Evolutionary conservation across 208 protist species (phyloP), one percentile per base, ranked within the genome.

Genomic region (Wallacemonas collosoma): DNA sequence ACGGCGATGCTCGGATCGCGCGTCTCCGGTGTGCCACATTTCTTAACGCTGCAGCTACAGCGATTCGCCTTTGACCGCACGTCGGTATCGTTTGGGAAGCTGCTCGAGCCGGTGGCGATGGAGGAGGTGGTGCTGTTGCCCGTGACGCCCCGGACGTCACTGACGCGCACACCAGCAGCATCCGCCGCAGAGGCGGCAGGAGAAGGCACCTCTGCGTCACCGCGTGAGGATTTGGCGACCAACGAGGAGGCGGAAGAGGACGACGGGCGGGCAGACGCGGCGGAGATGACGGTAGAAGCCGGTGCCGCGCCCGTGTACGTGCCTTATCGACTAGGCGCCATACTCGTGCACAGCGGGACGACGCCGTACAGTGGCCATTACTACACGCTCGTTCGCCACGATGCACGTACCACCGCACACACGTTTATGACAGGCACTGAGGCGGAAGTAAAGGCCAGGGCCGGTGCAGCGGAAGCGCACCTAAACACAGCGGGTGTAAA

Each of bases 271-370:
- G 44, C 41, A 50, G 8, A 63, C 12, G 43, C 64, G 11, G 47
- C 5, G 26, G 38, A 53, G 26, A 26, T 26, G 26, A 26, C 0
- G 26, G 26, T 26, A 26, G 26, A 26, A 26, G 26, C 26, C 8
- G 44, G 41, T n/a, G 53, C 50, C 3, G 15, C 51, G 63, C 70
- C 73, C 11, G 55, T 43, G 35, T 75, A 68, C 44, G 73, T 89
- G n/a, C 72, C 68, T 3, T 94, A 90, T 53, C 72, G 78, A 15
- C 81, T 94, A 15, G 71, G 63, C 39, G 75, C 76, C 1, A 79
- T 94, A 17, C 73, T 94, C 39, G 68, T 94, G 11, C 89, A 94
- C 76, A 94, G 83, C 70, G 89, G 89, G 38, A 56, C 72, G n/a
- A 87, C 80, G 11, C 83, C 81, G 8, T 77, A 67, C 56, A 88